A percentile compares a stretch with the other conserved stretches of the same genome.
phyloP scores from a whole-genome alignment of 2,329 filamentous ascomycete genomes.

The Paecilomyces dactylethromorphus region DNA sequence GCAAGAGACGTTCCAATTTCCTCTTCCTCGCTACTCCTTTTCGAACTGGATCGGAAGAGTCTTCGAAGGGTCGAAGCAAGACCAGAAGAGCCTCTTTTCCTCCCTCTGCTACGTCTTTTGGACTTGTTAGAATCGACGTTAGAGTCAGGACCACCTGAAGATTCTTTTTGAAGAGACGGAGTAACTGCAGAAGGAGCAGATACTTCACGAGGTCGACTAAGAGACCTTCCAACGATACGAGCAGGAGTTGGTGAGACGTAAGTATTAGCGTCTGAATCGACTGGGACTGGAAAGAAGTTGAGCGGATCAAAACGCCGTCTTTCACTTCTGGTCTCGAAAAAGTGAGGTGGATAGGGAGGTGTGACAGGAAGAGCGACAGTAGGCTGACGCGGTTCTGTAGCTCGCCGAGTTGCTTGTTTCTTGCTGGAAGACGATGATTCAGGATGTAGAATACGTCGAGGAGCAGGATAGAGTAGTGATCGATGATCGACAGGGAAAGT shows the following conservation, averaged over 20 bases:
- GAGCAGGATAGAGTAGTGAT: conserved; percentile 2
- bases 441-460: conserved; percentile 1
- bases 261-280: background rate
- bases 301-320: conserved; percentile 9
- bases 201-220: background rate
- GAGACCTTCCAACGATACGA: conserved; percentile 1
- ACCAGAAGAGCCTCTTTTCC: conserved; percentile 4
- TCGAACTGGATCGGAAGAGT: conserved; percentile 6
- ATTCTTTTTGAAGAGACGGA: background rate
- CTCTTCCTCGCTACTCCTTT: background rate
- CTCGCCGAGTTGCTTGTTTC: background rate
- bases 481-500: background rate
- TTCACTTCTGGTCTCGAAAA: conserved; percentile 10
- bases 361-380: background rate
- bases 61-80: conserved; percentile 7
- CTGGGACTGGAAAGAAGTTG: conserved; percentile 9
- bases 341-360: conserved; percentile 4
- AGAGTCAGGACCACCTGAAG: background rate
- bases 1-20: background rate
- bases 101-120: conserved; percentile 1
- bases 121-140: background rate
- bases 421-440: background rate
- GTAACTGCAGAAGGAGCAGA: background rate
- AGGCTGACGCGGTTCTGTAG: background rate
- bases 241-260: conserved; percentile 1